Conservation (phyloP, 257 asterid genomes). For the Solanum raphanifolium region DNA sequence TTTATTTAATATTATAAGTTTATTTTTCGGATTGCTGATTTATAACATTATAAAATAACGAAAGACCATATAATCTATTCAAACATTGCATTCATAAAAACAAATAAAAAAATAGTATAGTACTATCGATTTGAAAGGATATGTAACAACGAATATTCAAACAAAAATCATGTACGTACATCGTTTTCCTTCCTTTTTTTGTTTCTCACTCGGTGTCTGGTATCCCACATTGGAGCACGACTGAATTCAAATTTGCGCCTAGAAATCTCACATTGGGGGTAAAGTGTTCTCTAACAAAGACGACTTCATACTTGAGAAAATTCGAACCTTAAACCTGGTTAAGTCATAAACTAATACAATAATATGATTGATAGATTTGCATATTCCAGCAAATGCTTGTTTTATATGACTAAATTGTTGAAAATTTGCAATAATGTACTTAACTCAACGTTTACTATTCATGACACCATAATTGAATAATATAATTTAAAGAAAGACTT, state of each 20-base stretch:
- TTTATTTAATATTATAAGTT: not conserved
- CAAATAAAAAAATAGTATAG: not conserved
- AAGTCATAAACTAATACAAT: not conserved
- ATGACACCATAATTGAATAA: not conserved
- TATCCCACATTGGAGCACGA: too few species aligned
- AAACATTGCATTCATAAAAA: not conserved
- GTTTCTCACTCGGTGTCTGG: too few species aligned
- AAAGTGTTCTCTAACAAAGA: too few species aligned
- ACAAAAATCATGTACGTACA: not conserved
- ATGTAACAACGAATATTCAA: not conserved
- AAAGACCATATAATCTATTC: not conserved
- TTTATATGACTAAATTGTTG: not conserved
- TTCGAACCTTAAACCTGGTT: too few species aligned
- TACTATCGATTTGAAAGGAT: not conserved
- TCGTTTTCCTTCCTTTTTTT: not conserved
- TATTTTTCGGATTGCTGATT: not conserved
- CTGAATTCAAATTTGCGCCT: too few species aligned
- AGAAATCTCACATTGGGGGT: rapidly evolving
- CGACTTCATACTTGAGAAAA: too few species aligned
- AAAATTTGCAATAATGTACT: not conserved
- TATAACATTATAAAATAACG: not conserved
- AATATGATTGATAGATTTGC: not conserved
- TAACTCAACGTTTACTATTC: not conserved
- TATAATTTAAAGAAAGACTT: not conserved
- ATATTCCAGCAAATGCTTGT: not conserved